Conservation (phyloP, 202 grass and related monocot genomes). For the Zoysia matrella region DNA sequence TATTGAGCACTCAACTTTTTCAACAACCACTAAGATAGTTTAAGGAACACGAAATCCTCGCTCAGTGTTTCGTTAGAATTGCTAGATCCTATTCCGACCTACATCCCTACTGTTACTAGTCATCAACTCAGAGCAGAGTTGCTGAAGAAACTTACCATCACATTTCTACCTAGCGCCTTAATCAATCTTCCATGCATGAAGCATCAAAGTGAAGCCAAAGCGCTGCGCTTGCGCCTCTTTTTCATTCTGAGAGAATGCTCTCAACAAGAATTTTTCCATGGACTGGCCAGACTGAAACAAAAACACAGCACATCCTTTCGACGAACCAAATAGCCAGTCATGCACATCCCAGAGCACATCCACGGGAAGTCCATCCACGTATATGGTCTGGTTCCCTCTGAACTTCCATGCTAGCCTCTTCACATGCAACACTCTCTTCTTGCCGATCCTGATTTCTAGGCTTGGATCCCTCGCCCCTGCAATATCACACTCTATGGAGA, state of each 20-base stretch:
- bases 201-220: slow-evolving; percentile 61
- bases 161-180: slow-evolving; percentile 42
- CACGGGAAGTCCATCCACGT: slow-evolving; percentile 58
- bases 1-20: slow-evolving; percentile 21
- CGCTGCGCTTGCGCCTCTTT: slow-evolving; percentile 33
- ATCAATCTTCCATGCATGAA: slow-evolving; percentile 62
- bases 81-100: slow-evolving; percentile 16
- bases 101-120: slow-evolving; percentile 25
- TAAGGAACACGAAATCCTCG: slow-evolving; percentile 32
- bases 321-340: slow-evolving; percentile 54
- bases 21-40: neutral
- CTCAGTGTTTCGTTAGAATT: slow-evolving; percentile 38
- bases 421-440: slow-evolving; percentile 64
- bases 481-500: slow-evolving; percentile 54
- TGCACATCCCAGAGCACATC: slow-evolving; percentile 70
- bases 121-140: slow-evolving; percentile 12
- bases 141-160: slow-evolving; percentile 38
- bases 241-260: slow-evolving; percentile 39
- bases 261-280: slow-evolving; percentile 43
- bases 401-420: slow-evolving; percentile 67
- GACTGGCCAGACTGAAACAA: slow-evolving; percentile 61
- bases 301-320: slow-evolving; percentile 49
- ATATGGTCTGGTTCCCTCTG: slow-evolving; percentile 63
- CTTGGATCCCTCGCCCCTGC: slow-evolving; percentile 49
- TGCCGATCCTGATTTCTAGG: slow-evolving; percentile 63